phyloP scores from a whole-genome alignment of 2,329 filamentous ascomycete species.

The Neofusicoccum sp. region DNA sequence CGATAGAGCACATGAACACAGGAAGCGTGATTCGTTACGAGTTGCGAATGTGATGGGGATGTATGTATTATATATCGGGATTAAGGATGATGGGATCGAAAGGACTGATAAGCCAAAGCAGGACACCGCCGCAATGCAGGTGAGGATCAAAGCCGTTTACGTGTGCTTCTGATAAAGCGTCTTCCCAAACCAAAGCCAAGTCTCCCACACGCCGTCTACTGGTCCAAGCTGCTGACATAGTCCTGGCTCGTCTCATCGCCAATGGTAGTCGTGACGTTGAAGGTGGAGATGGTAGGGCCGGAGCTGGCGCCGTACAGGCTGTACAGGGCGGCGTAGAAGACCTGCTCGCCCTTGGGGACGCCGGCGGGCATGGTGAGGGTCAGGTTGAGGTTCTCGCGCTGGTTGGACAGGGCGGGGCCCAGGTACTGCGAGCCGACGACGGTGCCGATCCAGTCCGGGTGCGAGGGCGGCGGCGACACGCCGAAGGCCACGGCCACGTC shows the following conservation, averaged over 20 bases:
- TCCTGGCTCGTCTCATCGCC: not conserved
- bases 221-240: not conserved
- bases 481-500: slow-evolving; percentile 49
- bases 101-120: no score
- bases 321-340: slow-evolving; percentile 25
- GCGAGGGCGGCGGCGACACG: slow-evolving; percentile 28
- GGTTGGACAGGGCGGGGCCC: slow-evolving; percentile 35
- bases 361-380: slow-evolving; percentile 21
- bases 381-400: slow-evolving; percentile 27
- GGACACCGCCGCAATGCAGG: no score
- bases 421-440: slow-evolving; percentile 36
- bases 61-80: no score
- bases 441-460: slow-evolving; percentile 30
- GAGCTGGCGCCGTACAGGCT: slow-evolving; percentile 29
- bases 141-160: no score
- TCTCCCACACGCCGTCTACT: no score
- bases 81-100: no score
- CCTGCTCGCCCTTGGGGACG: slow-evolving; percentile 22
- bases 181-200: no score
- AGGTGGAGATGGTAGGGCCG: slow-evolving; percentile 15
- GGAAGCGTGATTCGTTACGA: no score
- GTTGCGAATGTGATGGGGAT: no score
- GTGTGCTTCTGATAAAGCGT: no score
- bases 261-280: slow-evolving; percentile 9
- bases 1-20: no score